Percentiles rank a stretch among this genome's conserved stretches.
Conservation (phyloP, 495 filamentous ascomycete species). For the Annulohypoxylon nitens region DNA sequence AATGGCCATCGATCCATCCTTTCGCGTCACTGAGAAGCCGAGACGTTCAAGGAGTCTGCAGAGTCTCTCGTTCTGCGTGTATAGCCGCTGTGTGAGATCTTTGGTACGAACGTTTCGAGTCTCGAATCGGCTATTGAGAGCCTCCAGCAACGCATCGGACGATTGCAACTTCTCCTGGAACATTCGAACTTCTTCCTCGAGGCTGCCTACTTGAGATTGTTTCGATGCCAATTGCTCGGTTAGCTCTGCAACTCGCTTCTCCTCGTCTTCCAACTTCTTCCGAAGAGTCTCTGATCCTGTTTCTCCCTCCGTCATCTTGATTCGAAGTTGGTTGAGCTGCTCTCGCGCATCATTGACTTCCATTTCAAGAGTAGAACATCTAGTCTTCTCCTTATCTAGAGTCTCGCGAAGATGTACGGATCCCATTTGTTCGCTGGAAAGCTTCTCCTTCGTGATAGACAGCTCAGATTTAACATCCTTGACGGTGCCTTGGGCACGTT, state of each 20-base stretch:
- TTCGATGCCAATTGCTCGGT: slow-evolving; percentile 74
- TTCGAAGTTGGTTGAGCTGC: slow-evolving; percentile 73
- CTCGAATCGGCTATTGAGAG: slow-evolving; percentile 66
- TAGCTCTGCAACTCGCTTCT: slow-evolving; percentile 70
- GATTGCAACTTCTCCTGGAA: slow-evolving; percentile 69
- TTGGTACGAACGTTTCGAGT: slow-evolving; percentile 76
- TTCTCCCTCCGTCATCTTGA: slow-evolving; percentile 80
- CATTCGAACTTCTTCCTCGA: slow-evolving; percentile 75
- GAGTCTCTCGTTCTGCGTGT: slow-evolving; percentile 80
- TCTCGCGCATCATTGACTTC: slow-evolving; percentile 76
- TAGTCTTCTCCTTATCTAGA: slow-evolving; percentile 69
- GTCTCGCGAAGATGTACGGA: slow-evolving; percentile 61
- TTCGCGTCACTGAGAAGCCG: slow-evolving; percentile 81
- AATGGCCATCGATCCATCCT: slow-evolving; percentile 79
- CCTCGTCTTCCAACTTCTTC: slow-evolving; percentile 76
- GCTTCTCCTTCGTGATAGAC: slow-evolving; percentile 60
- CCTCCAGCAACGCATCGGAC: slow-evolving; percentile 63
- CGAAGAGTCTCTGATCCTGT: slow-evolving; percentile 82
- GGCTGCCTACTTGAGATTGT: slow-evolving; percentile 71
- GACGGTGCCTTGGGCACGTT: slow-evolving; percentile 53
- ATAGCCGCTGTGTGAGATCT: slow-evolving; percentile 84
- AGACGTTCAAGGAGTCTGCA: slow-evolving; percentile 84
- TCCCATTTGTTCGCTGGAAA: slow-evolving; percentile 59
- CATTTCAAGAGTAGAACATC: slow-evolving; percentile 66
- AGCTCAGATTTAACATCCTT: slow-evolving; percentile 58